Evolutionary conservation across 2,329 filamentous ascomycete species (phyloP), one percentile per base, ranked within the genome.

Genomic region (Exophiala alcalophila): DNA sequence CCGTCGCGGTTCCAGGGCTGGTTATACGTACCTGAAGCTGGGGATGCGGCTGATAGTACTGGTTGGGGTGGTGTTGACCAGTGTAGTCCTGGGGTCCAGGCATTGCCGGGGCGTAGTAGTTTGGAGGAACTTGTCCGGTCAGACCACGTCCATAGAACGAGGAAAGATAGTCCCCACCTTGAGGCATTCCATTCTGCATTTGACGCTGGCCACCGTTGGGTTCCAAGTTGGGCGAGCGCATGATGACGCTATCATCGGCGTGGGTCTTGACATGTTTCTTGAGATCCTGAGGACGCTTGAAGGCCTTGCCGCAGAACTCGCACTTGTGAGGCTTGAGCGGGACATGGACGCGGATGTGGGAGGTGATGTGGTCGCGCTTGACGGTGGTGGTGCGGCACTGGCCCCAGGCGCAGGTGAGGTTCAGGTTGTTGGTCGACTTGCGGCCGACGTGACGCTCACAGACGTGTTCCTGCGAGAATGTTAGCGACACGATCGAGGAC

Each of bases 251-350:
- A 68, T 96, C 91, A 61, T 97, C 91, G 58, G 91, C 91, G 63
- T 97, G 91, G 4, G 91, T 97, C 81, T 97, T 98, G 68, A 97
- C 89, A 65, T 98, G 92, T 74, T 98, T 98, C 81, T 98, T 97
- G 59, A 98, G 68, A 72, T 98, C 92, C 71, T 98, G 92, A 2
- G 92, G 92, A 23, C 92, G 86, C 80, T 98, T 98, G 78, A 98
- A 98, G 1, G 90, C 90, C 74, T 98, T 98, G 63, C 88, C 88
- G 63, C 92, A 98, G 70, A 96, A 94, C 64, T 96, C 90, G 67
- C 92, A 98, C 70, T 96, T 97, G 74, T 98, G 92, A 56, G 92
- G 92, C 77, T 98, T 98, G 49, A 98, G 74, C 1, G 92, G 92
- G n/a, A 98, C 91, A 65, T 98, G 92, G 40, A 97, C 92, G 54